phyloP scores from a whole-genome alignment of 768 basidiomycete species.

The Lentinus brumalis region DNA sequence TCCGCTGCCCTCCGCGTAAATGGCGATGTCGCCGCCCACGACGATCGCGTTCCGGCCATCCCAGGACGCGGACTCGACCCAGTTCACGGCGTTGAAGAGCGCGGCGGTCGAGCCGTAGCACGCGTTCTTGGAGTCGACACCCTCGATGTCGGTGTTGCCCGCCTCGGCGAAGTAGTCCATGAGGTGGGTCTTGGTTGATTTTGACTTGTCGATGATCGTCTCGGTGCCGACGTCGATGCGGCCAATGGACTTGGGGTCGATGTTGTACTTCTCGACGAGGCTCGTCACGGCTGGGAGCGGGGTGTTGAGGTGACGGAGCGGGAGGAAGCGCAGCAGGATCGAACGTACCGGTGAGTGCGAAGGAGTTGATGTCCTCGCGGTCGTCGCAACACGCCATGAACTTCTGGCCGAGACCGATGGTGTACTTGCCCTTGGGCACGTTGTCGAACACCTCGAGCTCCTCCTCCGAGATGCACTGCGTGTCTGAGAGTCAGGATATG shows the following conservation, averaged over 20 bases:
- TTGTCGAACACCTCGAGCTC: slow-evolving; percentile 94
- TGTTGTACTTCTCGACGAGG: slow-evolving; percentile 90
- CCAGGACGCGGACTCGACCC: slow-evolving; percentile 96
- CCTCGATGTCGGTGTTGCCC: slow-evolving; percentile 97
- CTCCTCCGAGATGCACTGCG: slow-evolving; percentile 91
- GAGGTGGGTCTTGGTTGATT: slow-evolving; percentile 95
- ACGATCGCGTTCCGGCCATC: slow-evolving; percentile 98
- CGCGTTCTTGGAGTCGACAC: slow-evolving; percentile 98
- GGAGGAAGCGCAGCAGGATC: not conserved
- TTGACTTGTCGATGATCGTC: slow-evolving; percentile 99
- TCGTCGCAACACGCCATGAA: slow-evolving; percentile 99
- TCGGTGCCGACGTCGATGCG: slow-evolving; percentile 98
- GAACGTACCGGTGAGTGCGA: slow-evolving; percentile 84
- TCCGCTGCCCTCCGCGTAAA: slow-evolving; percentile 94
- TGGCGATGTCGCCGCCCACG: slow-evolving; percentile 94
- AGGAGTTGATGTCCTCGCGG: slow-evolving; percentile 98
- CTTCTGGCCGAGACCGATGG: slow-evolving; percentile 96
- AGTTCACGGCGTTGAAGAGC: slow-evolving; percentile 98
- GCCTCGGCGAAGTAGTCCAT: slow-evolving; percentile 96
- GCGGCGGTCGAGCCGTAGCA: slow-evolving; percentile 99
- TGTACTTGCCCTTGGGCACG: slow-evolving; percentile 96
- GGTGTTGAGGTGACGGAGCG: not conserved
- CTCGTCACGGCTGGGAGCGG: slow-evolving; percentile 71
- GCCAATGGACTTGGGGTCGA: slow-evolving; percentile 95
- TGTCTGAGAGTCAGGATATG: slow-evolving; percentile 6